Conservation (phyloP, 2,329 filamentous ascomycete species). For the Didymellaceae sp. region DNA sequence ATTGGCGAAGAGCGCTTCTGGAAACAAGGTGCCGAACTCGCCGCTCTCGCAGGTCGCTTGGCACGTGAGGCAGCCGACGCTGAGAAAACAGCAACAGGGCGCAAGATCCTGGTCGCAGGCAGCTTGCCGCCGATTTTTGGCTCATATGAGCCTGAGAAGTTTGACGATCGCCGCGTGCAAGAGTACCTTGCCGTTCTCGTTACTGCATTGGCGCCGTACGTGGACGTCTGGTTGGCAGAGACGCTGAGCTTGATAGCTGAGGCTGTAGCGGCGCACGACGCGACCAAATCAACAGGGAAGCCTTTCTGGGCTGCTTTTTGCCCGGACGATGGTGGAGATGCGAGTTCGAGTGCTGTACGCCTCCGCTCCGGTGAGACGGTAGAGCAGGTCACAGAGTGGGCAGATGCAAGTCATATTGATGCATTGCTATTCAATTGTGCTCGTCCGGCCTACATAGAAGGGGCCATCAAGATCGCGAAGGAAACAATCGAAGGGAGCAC, state of each 20-base stretch:
- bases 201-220: neutral
- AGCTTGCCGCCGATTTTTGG: neutral
- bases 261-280: neutral
- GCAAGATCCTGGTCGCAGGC: neutral
- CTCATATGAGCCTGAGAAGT: neutral
- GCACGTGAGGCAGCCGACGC: neutral
- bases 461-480: neutral
- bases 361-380: neutral
- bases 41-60: neutral
- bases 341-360: neutral
- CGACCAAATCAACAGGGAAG: neutral
- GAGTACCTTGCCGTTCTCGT: neutral
- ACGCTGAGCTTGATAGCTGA: neutral
- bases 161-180: neutral
- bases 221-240: neutral
- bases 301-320: neutral
- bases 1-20: neutral
- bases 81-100: neutral
- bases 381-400: neutral
- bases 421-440: neutral
- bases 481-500: neutral
- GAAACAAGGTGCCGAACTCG: neutral
- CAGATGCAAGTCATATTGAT: neutral
- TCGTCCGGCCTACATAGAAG: neutral
- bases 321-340: neutral